Conservation (phyloP, 1,284 basidiomycete species). For the Trichosporon coremiiforme region DNA sequence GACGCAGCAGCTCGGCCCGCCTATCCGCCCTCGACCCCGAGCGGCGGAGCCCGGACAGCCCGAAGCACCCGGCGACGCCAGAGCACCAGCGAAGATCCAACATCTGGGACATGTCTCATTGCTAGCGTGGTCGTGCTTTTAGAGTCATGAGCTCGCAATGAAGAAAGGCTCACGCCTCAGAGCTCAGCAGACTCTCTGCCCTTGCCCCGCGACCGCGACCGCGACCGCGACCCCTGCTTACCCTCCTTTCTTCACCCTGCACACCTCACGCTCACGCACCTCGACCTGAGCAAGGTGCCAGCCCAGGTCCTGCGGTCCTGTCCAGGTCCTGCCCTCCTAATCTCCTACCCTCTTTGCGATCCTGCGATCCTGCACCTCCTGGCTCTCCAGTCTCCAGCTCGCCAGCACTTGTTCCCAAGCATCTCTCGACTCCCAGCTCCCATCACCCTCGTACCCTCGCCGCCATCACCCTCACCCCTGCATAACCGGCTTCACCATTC, state of each 20-base stretch:
- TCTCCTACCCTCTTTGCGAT: background rate
- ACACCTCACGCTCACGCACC: background rate
- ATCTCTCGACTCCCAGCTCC: background rate
- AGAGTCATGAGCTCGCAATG: background rate
- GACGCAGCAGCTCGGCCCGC: background rate
- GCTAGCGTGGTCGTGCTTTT: background rate
- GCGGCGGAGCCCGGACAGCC: too few species aligned
- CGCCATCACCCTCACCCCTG: background rate
- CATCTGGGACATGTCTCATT: background rate
- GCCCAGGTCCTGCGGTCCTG: background rate
- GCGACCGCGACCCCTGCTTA: background rate
- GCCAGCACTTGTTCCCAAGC: background rate
- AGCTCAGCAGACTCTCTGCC: background rate
- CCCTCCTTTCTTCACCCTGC: conserved; percentile 9
- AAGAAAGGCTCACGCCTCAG: background rate
- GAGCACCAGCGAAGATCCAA: background rate
- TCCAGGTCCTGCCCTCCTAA: conserved; percentile 1
- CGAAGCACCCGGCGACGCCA: background rate
- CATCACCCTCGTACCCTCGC: conserved; percentile 25
- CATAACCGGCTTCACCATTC: background rate
- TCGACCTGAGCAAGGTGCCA: background rate
- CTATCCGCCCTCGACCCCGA: background rate
- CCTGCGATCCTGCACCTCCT: background rate
- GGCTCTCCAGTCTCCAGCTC: too few species aligned
- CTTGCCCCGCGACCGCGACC: too few species aligned